Evolutionary conservation across 1,284 basidiomycete genomes (phyloP), one percentile per base, ranked within the genome.

Genomic region (Calocybe gambosa): DNA sequence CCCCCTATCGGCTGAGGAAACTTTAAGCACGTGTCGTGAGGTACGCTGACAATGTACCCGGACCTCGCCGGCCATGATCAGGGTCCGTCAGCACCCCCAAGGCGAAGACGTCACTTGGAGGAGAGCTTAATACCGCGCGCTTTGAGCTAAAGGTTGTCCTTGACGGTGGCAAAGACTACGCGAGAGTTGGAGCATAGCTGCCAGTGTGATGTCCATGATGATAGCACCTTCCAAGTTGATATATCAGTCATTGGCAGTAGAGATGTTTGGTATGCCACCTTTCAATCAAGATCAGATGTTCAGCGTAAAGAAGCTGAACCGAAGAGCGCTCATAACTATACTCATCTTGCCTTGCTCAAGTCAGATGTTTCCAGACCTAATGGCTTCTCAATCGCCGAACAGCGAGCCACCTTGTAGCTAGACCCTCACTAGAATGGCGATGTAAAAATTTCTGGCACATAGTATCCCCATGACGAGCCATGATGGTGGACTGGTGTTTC

Each of bases 401-500:
- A 29, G 28, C 2, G 31, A 5, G 31, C 31, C 15, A 15, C 31
- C 2, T 29, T 9, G 10, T 34, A 34, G 8, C 31, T n/a, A 34
- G n/a, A 34, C n/a, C 3, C 13, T 3, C n/a, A 34, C 8, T 7
- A 16, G 3, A 15, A 16, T 34, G 3, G 31, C 8, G n/a, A 34
- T 16, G 3, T 34, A 5, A 3, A 34, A 34, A 34, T 15, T 34
- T 34, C 13, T 29, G 28, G 31, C 31, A 34, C 3, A 15, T 15
- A 34, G 15, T 15, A 15, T 34, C 15, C 3, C 31, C 31, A 29
- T 29, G 8, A 29, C 13, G 15, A 16, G 36, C 52, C 47, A 38
- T n/a, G 21, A 15, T 6, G 39, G 19, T 47, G 49, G 47, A 38
- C 10, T 44, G 29, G 13, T 46, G 23, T 49, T 51, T 12, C 52